phyloP scores from a whole-genome alignment of 768 basidiomycete species.

The Boletus edulis region DNA sequence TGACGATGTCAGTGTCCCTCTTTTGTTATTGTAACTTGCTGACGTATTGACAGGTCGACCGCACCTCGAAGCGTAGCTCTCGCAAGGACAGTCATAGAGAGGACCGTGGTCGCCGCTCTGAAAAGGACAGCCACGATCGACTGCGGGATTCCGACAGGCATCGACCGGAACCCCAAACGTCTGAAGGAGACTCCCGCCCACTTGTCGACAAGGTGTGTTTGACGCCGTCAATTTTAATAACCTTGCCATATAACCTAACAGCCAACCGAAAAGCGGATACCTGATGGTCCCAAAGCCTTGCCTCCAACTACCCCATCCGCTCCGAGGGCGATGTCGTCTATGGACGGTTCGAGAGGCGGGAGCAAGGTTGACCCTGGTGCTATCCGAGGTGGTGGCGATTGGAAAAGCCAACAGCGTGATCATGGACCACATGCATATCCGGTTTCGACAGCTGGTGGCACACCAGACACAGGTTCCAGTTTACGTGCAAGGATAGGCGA shows the following conservation, averaged over 20 bases:
- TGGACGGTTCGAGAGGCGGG: slow-evolving; percentile 38
- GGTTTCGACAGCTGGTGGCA: slow-evolving; percentile 16
- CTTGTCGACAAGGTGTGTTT: slow-evolving; percentile 61
- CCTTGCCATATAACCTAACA: slow-evolving; percentile 16
- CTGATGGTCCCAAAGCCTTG: slow-evolving; percentile 53
- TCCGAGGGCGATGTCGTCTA: slow-evolving; percentile 66
- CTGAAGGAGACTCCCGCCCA: slow-evolving; percentile 48
- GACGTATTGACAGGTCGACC: slow-evolving; percentile 52
- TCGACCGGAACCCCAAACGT: slow-evolving; percentile 57
- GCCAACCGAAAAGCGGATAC: slow-evolving; percentile 53
- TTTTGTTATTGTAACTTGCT: slow-evolving; percentile 2
- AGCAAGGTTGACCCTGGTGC: slow-evolving; percentile 39
- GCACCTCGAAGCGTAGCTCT: slow-evolving; percentile 76
- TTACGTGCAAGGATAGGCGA: slow-evolving; percentile 61
- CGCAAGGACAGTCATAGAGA: slow-evolving; percentile 78
- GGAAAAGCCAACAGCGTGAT: slow-evolving; percentile 43
- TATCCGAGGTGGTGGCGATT: slow-evolving; percentile 46
- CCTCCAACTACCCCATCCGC: slow-evolving; percentile 65
- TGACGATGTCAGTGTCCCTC: slow-evolving; percentile 59
- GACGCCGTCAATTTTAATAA: slow-evolving; percentile 3
- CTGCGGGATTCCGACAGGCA: slow-evolving; percentile 67
- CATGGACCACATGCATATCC: slow-evolving; percentile 26
- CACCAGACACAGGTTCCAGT: slow-evolving; percentile 33
- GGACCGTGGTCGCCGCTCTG: slow-evolving; percentile 64
- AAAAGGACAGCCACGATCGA: slow-evolving; percentile 69